These are phyloP conservation scores for Metschnikowia colocasiae DNA, from an alignment of 805 yeast species.

Conservation along the genomic window DNA sequence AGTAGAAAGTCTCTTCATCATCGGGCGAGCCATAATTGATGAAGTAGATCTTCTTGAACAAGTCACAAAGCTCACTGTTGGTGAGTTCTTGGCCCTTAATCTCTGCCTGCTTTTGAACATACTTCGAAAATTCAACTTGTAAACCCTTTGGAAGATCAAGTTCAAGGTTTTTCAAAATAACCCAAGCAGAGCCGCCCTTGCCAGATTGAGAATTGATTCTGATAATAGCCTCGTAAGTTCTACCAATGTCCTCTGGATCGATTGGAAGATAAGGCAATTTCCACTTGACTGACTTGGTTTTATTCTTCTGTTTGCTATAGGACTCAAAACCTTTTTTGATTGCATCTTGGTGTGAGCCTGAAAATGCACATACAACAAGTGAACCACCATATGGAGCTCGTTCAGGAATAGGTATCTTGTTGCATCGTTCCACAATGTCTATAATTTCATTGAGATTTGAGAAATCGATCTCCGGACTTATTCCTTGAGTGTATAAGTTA, in stretches of 20 bases:
- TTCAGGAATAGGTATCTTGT: conserved; percentile 73
- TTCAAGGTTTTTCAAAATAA: conserved; percentile 69
- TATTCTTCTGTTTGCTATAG: conserved; percentile 38
- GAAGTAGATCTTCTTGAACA: conserved; percentile 61
- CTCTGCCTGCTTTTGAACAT: conserved; percentile 70
- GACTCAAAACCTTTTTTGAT: conserved; percentile 73
- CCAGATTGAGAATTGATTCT: conserved; percentile 87
- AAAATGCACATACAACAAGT: conserved; percentile 77
- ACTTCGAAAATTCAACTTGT: conserved; percentile 70
- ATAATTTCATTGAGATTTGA: conserved; percentile 62
- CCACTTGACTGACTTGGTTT: conserved; percentile 49
- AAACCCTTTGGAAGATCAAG: conserved; percentile 78
- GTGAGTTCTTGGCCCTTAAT: conserved; percentile 66
- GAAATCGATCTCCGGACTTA: conserved; percentile 67
- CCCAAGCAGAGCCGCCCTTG: conserved; percentile 89
- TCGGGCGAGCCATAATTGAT: conserved; percentile 32
- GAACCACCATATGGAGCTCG: conserved; percentile 85
- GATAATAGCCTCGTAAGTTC: conserved; percentile 89
- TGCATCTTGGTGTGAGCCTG: conserved; percentile 87
- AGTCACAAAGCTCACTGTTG: conserved; percentile 56
- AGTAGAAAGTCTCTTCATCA: conserved; percentile 18
- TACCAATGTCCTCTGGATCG: conserved; percentile 81
- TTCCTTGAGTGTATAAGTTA: conserved; percentile 76
- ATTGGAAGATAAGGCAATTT: conserved; percentile 76
- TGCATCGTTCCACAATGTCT: conserved; percentile 73